Base-by-base conservation (phyloP, 306 rosid genomes). In the Gastrolobium bilobum region DNA sequence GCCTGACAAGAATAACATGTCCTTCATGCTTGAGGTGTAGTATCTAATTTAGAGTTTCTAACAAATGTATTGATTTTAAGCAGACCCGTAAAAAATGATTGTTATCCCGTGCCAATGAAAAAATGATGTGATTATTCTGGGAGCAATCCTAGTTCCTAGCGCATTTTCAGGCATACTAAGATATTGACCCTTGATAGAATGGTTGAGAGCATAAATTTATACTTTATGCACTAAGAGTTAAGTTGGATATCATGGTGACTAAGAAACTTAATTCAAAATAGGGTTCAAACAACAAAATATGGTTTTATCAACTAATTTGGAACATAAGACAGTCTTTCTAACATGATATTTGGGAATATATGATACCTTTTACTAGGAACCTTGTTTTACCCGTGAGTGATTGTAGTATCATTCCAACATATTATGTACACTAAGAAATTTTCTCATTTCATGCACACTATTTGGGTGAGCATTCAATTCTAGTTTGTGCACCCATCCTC, bases 11-110 rank as follows among this genome's bases (percentile, higher is more conserved):
- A 83, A 43, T 72, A 85, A 79, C 84, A 75, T 82, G 31, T 94
- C 97, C 78, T 94, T 92, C 87, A 88, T 86, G 91, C 82, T 86
- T 50, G 86, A 86, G 89, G 89, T 86, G 13, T 58, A 11, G 42
- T 62, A 75, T 74, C 50, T 31, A 39, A 10, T 61, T 14, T 86
- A 6, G 72, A 26, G 53, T 42, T 46, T 60, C 73, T 66, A 73
- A 54, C 54, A 51, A 50, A 37, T 48, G 20, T 53, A 31, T 54
- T 15, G 58, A 14, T 75, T 42, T 35, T 1, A 2, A 44, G 50
- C 10, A 37, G 11, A 64, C 6, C 37, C 43, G 10, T 13, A 11
- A 40, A 47, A 68, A 2, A 53, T 40, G 30, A 8, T 65, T 35
- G 29, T 86, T 68, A 33, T 83, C 6, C 7, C 76, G 39, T 48